Conservation (phyloP, 2,329 filamentous ascomycete genomes). For the Clathrospora elynae region DNA sequence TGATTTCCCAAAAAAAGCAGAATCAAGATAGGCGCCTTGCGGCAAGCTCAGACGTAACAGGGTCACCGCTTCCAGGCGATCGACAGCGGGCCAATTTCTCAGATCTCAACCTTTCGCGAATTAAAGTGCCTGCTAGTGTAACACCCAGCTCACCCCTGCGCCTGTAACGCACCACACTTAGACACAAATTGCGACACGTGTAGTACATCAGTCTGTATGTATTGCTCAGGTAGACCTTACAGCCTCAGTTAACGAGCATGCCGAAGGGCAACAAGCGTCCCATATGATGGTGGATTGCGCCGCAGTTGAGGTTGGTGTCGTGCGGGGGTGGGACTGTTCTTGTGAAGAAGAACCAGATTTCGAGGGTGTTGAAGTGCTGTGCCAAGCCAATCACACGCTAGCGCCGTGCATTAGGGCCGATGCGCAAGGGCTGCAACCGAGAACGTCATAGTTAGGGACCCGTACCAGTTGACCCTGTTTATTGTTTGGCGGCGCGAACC, state of each 20-base stretch:
- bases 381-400: slow-evolving; percentile 10
- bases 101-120: no score
- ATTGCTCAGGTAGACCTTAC: not conserved
- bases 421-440: slow-evolving; percentile 20
- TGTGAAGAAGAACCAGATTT: slow-evolving; percentile 10
- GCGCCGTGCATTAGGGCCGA: slow-evolving; percentile 17
- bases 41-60: no score
- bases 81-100: no score
- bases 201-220: slow-evolving; percentile 1
- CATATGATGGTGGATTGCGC: slow-evolving; percentile 1
- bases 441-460: slow-evolving; percentile 24
- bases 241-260: slow-evolving; percentile 13
- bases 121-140: no score
- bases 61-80: no score
- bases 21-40: no score
- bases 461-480: slow-evolving; percentile 25
- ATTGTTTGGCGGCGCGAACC: slow-evolving; percentile 18
- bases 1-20: no score
- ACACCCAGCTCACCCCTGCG: not conserved
- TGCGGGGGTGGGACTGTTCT: slow-evolving; percentile 6
- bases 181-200: slow-evolving; percentile 11
- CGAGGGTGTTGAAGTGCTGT: slow-evolving; percentile 7
- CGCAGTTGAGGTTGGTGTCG: slow-evolving; percentile 23
- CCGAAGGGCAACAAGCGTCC: slow-evolving; percentile 13
- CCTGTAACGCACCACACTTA: slow-evolving; percentile 5